Conservation (phyloP, 805 yeast genomes). For the Pachysolen tannophilus region DNA sequence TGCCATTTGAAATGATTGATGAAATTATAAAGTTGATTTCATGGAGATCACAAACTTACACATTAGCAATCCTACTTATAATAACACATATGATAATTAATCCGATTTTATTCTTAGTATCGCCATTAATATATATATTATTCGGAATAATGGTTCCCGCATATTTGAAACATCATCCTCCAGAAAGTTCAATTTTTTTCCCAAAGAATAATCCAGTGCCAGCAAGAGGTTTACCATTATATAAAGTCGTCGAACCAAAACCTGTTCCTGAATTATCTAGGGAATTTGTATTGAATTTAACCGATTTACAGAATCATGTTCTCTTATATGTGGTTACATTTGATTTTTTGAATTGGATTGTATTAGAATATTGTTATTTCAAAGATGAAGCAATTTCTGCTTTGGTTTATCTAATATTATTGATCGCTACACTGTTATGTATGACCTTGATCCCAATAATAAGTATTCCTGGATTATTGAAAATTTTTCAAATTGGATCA, state of each 20-base stretch:
- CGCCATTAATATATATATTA: constrained; percentile 49
- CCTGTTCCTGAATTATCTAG: constrained; percentile 75
- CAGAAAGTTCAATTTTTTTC: constrained; percentile 30
- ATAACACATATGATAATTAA: constrained; percentile 39
- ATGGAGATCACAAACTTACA: constrained; percentile 59
- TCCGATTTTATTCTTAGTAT: constrained; percentile 45
- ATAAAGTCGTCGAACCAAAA: constrained; percentile 43
- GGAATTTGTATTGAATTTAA: constrained; percentile 69
- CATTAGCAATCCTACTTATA: constrained; percentile 47
- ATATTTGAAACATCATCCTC: constrained; percentile 53
- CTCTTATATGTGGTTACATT: constrained; percentile 51
- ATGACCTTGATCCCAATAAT: constrained; percentile 5
- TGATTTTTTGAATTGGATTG: constrained; percentile 43
- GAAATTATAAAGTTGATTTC: constrained; percentile 42
- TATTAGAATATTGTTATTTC: constrained; percentile 55
- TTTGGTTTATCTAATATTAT: constrained; percentile 34
- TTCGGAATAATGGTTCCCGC: constrained; percentile 61
- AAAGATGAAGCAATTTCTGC: constrained; percentile 53
- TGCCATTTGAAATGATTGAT: constrained; percentile 57
- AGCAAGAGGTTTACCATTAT: constrained; percentile 43
- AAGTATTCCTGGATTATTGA: constrained; percentile 10
- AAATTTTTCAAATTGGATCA: constrained; percentile 24
- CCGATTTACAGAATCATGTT: constrained; percentile 82
- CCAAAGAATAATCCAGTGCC: constrained; percentile 33
- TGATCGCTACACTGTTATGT: constrained; percentile 11